phyloP scores from a whole-genome alignment of 441 rosid species.

The Dalechampia spathulata region DNA sequence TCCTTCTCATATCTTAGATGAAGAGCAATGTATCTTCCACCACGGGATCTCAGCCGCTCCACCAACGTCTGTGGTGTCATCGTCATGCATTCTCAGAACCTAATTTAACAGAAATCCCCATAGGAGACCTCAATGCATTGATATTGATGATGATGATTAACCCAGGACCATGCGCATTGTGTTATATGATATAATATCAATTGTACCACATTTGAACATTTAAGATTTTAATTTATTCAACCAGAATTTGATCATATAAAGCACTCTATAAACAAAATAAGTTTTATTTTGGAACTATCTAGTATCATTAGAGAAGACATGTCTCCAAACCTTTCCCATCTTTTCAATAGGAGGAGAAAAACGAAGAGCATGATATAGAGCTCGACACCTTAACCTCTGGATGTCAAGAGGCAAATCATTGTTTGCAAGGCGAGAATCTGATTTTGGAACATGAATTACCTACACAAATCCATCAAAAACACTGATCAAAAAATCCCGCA shows the following conservation, averaged over 20 bases:
- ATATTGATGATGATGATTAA: constrained; percentile 20
- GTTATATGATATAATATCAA: constrained; percentile 1
- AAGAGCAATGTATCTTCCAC: constrained; percentile 77
- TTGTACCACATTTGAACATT: not conserved
- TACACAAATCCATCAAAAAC: constrained; percentile 27
- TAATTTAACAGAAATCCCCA: constrained; percentile 84
- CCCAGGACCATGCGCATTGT: constrained; percentile 10
- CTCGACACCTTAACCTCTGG: constrained; percentile 91
- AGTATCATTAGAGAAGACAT: constrained; percentile 1
- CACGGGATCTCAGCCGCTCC: constrained; percentile 68
- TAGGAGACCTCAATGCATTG: constrained; percentile 79
- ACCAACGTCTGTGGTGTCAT: constrained; percentile 94
- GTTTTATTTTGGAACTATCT: constrained; percentile 1
- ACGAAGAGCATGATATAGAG: constrained; percentile 57
- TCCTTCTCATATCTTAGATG: constrained; percentile 96
- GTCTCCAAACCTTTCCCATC: constrained; percentile 75
- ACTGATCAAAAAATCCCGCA: not conserved
- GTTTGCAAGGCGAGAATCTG: constrained; percentile 96
- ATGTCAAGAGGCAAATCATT: constrained; percentile 78
- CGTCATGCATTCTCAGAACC: constrained; percentile 92
- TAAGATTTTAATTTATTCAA: not conserved
- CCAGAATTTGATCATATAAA: not conserved
- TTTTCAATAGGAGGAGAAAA: constrained; percentile 73
- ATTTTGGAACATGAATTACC: constrained; percentile 87
- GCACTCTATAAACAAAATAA: not conserved